These are phyloP conservation scores for Phellopilus nigrolimitatus DNA, from an alignment of 1,284 basidiomycete genomes.

Conservation along the genomic window DNA sequence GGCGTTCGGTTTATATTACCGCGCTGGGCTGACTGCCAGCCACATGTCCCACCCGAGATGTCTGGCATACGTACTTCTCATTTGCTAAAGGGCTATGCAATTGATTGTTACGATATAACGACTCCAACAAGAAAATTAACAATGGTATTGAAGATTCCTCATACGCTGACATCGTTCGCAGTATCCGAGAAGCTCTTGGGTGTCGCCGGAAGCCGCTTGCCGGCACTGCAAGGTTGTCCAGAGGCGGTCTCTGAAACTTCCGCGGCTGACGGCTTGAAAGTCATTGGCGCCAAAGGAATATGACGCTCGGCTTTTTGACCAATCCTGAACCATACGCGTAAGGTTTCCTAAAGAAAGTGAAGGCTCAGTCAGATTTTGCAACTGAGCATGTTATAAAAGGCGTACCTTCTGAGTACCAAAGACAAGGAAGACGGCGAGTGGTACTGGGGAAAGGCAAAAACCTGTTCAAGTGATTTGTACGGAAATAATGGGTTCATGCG, in stretches of 20 bases:
- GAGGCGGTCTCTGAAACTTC: not conserved
- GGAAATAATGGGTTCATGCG: not conserved
- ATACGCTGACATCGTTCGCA: no score
- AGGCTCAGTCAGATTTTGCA: not conserved
- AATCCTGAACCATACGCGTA: constrained; percentile 11
- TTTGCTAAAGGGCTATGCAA: no score
- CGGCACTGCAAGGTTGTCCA: not conserved
- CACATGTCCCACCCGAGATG: no score
- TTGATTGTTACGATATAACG: no score
- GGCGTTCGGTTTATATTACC: no score
- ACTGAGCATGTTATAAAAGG: not conserved
- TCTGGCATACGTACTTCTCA: no score
- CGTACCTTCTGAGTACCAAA: constrained; percentile 19
- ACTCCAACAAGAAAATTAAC: no score
- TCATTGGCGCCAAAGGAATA: not conserved
- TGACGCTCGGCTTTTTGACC: not conserved
- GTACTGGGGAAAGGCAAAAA: constrained; percentile 8
- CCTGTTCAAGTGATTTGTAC: not conserved
- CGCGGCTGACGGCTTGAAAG: constrained; percentile 7
- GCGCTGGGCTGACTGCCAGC: no score
- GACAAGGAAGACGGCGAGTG: constrained; percentile 16
- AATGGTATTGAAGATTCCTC: no score
- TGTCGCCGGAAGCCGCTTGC: not conserved
- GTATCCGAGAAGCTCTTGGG: not conserved
- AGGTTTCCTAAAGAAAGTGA: constrained; percentile 12